Base-by-base conservation (phyloP, 2,329 filamentous ascomycete species). In the Sporothrix luriei region DNA sequence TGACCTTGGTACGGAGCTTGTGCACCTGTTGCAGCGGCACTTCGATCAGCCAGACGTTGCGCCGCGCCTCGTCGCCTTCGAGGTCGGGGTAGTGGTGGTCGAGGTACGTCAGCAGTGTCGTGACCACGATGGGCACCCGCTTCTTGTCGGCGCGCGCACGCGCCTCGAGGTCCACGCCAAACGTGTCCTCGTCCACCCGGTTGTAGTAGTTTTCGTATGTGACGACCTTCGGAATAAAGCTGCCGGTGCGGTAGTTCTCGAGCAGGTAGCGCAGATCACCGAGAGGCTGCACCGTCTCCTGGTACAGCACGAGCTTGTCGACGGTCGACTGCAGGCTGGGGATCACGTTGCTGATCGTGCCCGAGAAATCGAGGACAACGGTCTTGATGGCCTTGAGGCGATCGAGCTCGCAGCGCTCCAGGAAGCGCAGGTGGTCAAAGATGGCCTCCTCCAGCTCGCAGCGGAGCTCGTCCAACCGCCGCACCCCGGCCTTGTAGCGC, bases 171-270 rank as follows among this genome's bases (percentile, higher is more conserved):
- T 99, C 96, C 69, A 99, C 93, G 74, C 96, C 95, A 78, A 98
- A 99, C 0, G 93, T 97, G 84, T 98, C 94, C 77, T 97, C 94
- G 78, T 97, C 95, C 29, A 97, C 93, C 74, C 92, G 93, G 80
- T 97, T 97, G 83, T 99, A 99, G 82, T 99, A 99, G 79, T 98
- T 99, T 81, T 99, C 95, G 80, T 99, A 99, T 3, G 93, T 91
- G 61, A 93, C 89, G 38, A 98, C 94, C 76, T 88, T 94, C 10
- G 95, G 95, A 66, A 93, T 88, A 78, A 97, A 99, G 74, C 90
- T 92, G 73, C 95, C 95, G 7, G 95, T 99, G 73, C 94, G 90
- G 81, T 99, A 99, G 78, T 94, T 99, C 82, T 99, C 95, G 59
- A 99, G 85, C 71, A 99, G 86, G 79, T 98, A 99, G 73, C 95